Percentiles rank a stretch among this genome's conserved stretches.
phyloP scores from a whole-genome alignment of 116 monocot species.

The Zostera marina region DNA sequence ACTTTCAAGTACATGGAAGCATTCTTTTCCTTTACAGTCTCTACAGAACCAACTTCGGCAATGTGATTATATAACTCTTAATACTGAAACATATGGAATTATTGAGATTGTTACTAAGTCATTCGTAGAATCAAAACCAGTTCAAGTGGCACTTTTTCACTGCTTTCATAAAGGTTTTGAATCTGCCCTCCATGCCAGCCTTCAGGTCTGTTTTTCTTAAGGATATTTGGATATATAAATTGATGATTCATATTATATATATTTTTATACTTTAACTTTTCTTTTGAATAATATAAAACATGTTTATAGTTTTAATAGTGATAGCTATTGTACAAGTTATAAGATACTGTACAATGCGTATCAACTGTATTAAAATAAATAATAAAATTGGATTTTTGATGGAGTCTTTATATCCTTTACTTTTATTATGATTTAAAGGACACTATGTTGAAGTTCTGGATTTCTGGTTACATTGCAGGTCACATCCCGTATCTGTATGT shows the following conservation, averaged over 20 bases:
- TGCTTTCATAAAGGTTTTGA: slow-evolving; percentile 94
- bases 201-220: slow-evolving; percentile 45
- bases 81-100: slow-evolving; percentile 23
- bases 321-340: too few species aligned
- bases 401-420: not conserved
- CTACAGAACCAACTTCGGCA: slow-evolving; percentile 11
- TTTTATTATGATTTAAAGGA: not conserved
- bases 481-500: slow-evolving; percentile 59
- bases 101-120: slow-evolving; percentile 34
- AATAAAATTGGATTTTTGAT: not conserved
- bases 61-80: slow-evolving; percentile 12
- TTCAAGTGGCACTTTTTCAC: slow-evolving; percentile 69
- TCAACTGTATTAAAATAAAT: too few species aligned
- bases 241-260: too few species aligned
- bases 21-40: slow-evolving; percentile 37
- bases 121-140: slow-evolving; percentile 46
- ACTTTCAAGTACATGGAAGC: slow-evolving; percentile 24
- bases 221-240: not conserved
- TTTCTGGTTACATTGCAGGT: slow-evolving; percentile 39
- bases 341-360: too few species aligned
- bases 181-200: slow-evolving; percentile 63
- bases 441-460: not conserved
- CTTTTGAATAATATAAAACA: too few species aligned
- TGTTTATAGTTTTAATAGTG: too few species aligned
- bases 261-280: too few species aligned